Evolutionary conservation across 192 early-diverging fungal genomes (phyloP), one percentile per base, ranked within the genome.

Genomic region (Glomus cerebriforme): DNA sequence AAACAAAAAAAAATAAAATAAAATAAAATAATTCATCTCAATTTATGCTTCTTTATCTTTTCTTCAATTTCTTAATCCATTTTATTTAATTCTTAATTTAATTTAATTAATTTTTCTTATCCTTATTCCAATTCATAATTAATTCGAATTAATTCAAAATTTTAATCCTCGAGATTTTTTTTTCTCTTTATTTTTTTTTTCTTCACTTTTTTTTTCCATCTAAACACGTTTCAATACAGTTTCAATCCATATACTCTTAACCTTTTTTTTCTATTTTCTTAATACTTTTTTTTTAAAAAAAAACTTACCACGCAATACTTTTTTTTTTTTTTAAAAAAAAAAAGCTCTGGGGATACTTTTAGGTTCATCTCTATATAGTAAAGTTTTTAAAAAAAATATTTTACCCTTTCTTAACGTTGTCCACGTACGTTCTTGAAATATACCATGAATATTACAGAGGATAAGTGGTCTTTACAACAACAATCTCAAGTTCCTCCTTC

Each of bases 401-500:
- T n/a, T n/a, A 60, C 59, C 15, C 3, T 64, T 64, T 64, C n/a
- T 64, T 27, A 64, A 31, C 12, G 24, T 31, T 31, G 29, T 64
- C 24, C 8, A 64, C 62, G n/a, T 31, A 64, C 62, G n/a, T 32
- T 64, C 27, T 9, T 31, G 31, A 10, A 31, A 31, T 64, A 35
- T 68, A 68, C 32, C 22, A 68, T 68, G 66, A 68, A 68, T 22
- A 37, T 68, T 68, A 22, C 66, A 19, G 75, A 77, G 37, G 75
- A 77, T 65, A 77, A 77, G 75, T 77, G 75, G 75, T 54, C 43
- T 31, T 47, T 77, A 47, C 75, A 77, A 49, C 75, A 77, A 66
- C 37, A 62, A 59, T 8, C 29, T 32, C 54, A 37, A 31, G n/a
- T 34, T 37, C 58, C 43, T 35, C 58, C 37, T 47, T 29, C 74